A percentile compares a stretch with the other conserved stretches of the same genome.
phyloP scores from a whole-genome alignment of 2,329 filamentous ascomycete species.

The Epicoccum sorghinum region DNA sequence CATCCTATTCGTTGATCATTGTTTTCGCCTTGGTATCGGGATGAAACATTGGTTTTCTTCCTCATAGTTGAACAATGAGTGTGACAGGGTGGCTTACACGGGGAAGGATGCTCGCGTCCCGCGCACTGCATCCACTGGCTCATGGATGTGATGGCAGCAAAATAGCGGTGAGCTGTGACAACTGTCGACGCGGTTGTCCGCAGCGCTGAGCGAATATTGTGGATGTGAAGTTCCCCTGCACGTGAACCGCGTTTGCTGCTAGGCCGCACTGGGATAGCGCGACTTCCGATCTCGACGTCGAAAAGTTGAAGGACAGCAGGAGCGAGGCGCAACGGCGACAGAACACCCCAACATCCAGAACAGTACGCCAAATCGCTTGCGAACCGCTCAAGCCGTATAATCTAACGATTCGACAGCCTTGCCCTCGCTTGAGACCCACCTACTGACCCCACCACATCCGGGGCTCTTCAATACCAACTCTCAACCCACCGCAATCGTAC shows the following conservation, averaged over 20 bases:
- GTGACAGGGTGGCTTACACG: neutral
- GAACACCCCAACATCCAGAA: conserved; percentile 7
- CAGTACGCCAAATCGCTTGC: conserved; percentile 1
- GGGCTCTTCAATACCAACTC: neutral
- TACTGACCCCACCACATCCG: neutral
- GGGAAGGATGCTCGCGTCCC: conserved; percentile 4
- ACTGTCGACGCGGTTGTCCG: neutral
- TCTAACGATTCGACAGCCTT: conserved; percentile 12
- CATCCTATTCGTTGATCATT: neutral
- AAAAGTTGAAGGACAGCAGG: conserved; percentile 29
- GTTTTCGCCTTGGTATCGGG: neutral
- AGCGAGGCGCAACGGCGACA: conserved; percentile 21
- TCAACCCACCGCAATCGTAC: neutral
- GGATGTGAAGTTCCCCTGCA: conserved; percentile 15
- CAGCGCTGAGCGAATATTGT: neutral
- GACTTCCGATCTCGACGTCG: conserved; percentile 15
- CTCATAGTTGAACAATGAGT: too few relatives aligned
- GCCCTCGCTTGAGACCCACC: neutral
- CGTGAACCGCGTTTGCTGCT: conserved; percentile 19
- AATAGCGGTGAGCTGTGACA: conserved; percentile 6
- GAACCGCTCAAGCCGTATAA: neutral
- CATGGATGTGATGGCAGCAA: too few relatives aligned
- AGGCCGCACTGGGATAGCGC: conserved; percentile 20
- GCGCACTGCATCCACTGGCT: neutral
- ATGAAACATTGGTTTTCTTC: neutral